These are phyloP conservation scores for Plasmodium billcollinsi DNA, from an alignment of 169 alveolate genomes.

Conservation along the genomic window DNA sequence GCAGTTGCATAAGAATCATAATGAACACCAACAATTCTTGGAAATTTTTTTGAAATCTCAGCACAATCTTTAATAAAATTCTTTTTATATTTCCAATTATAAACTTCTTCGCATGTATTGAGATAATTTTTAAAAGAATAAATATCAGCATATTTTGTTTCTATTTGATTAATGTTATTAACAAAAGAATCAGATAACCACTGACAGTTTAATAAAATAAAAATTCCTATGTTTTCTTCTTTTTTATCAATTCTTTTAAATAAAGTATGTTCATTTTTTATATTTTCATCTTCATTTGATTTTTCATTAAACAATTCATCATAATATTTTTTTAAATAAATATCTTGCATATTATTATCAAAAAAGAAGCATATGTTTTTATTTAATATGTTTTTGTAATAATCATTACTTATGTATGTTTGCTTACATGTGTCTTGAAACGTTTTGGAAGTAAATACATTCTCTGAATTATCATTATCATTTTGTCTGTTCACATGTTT, in stretches of 20 bases:
- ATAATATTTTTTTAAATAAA: conserved; percentile 44
- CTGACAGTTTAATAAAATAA: conserved; percentile 39
- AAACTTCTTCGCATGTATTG: conserved; percentile 48
- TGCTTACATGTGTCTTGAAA: background rate
- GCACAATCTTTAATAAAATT: conserved; percentile 59
- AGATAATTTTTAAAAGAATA: conserved; percentile 54
- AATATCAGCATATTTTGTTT: conserved; percentile 59
- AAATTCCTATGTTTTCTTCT: conserved; percentile 72
- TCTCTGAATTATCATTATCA: too few species aligned
- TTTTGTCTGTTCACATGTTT: too few species aligned
- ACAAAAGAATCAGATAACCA: conserved; percentile 73
- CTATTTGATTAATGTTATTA: conserved; percentile 51
- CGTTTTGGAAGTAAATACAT: too few species aligned
- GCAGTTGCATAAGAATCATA: conserved; percentile 70
- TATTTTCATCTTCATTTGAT: conserved; percentile 8
- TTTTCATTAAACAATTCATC: conserved; percentile 37
- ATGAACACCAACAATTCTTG: conserved; percentile 65
- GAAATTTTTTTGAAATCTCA: conserved; percentile 41
- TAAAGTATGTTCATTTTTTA: background rate
- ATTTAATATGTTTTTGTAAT: conserved; percentile 6
- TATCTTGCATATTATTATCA: conserved; percentile 60
- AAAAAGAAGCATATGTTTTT: conserved; percentile 37
- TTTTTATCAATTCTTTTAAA: conserved; percentile 38
- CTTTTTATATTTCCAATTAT: conserved; percentile 59
- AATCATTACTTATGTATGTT: background rate